Conservation (phyloP, 345 rosid genomes). For the Punica granatum region DNA sequence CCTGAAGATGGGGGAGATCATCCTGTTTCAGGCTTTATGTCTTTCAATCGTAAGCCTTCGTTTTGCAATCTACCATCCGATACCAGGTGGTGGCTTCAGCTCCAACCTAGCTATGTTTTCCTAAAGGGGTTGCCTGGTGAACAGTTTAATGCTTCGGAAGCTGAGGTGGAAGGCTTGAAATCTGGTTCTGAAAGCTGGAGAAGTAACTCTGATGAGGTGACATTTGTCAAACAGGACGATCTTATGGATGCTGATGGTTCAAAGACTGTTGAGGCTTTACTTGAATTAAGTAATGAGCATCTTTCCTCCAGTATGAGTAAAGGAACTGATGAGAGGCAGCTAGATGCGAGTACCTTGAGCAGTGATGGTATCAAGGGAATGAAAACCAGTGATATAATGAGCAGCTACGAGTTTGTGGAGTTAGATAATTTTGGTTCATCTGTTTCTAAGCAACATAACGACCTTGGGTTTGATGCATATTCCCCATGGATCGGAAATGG, state of each 20-base stretch:
- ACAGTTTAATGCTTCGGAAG: constrained; percentile 35
- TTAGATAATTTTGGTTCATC: constrained; percentile 25
- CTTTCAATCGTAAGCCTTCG: constrained; percentile 41
- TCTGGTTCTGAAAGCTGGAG: constrained; percentile 14
- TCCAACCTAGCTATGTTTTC: constrained; percentile 51
- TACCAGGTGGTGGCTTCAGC: constrained; percentile 67
- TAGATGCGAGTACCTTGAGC: constrained; percentile 11
- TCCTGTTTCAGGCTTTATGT: constrained; percentile 44
- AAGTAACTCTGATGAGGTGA: neutral
- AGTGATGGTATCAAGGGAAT: constrained; percentile 30
- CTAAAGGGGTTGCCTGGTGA: constrained; percentile 46
- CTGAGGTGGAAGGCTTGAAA: constrained; percentile 36
- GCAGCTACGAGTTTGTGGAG: constrained; percentile 28
- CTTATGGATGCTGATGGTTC: neutral
- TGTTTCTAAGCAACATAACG: constrained; percentile 28
- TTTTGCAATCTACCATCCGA: constrained; percentile 41
- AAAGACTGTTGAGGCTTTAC: neutral
- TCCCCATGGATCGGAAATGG: constrained; percentile 55
- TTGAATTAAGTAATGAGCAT: neutral
- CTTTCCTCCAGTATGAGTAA: neutral
- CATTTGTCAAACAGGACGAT: neutral
- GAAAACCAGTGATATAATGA: constrained; percentile 32
- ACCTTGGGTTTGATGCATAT: constrained; percentile 32
- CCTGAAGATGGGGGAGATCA: constrained; percentile 31
- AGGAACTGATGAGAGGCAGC: constrained; percentile 16